Percentiles rank a stretch among this genome's conserved stretches.
Conservation (phyloP, 108 stramenopile genomes). For the Nitzschia sp. region DNA sequence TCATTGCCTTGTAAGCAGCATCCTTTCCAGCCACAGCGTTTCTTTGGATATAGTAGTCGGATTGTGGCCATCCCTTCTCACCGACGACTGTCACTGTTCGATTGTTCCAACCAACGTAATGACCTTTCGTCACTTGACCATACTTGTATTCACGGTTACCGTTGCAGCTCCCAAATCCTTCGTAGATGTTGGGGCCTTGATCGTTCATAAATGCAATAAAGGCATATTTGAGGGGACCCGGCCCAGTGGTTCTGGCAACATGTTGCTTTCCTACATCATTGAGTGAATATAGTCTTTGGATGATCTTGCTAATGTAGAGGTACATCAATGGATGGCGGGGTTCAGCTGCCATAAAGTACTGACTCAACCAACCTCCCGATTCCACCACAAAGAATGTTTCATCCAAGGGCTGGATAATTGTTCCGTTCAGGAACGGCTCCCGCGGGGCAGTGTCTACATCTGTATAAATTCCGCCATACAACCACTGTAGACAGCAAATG, state of each 20-base stretch:
- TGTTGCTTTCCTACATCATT: conserved; percentile 24
- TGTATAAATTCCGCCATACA: not conserved
- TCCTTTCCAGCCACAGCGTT: too few relatives aligned
- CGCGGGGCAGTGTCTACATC: not conserved
- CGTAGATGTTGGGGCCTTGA: conserved; percentile 5
- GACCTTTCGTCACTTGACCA: not conserved
- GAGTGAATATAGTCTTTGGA: conserved; percentile 1
- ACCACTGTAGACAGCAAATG: not conserved
- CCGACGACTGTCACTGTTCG: conserved; percentile 26
- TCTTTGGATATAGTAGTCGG: too few relatives aligned
- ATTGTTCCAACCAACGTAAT: conserved; percentile 14
- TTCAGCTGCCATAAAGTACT: not conserved
- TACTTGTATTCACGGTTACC: not conserved
- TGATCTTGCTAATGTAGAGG: not conserved
- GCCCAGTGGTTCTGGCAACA: conserved; percentile 28
- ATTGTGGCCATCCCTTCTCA: not conserved
- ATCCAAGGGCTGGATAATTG: not conserved
- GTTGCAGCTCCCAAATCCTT: not conserved
- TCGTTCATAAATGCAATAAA: not conserved
- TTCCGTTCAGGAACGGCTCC: not conserved
- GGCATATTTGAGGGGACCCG: conserved; percentile 26
- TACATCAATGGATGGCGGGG: conserved; percentile 1
- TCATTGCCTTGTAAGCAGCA: too few relatives aligned
- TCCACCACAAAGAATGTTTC: conserved; percentile 2
- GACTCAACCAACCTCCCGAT: not conserved